Evolutionary conservation across 108 stramenopile genomes (phyloP), one percentile per base, ranked within the genome.

Genomic region (Skeletonema tropicum): DNA sequence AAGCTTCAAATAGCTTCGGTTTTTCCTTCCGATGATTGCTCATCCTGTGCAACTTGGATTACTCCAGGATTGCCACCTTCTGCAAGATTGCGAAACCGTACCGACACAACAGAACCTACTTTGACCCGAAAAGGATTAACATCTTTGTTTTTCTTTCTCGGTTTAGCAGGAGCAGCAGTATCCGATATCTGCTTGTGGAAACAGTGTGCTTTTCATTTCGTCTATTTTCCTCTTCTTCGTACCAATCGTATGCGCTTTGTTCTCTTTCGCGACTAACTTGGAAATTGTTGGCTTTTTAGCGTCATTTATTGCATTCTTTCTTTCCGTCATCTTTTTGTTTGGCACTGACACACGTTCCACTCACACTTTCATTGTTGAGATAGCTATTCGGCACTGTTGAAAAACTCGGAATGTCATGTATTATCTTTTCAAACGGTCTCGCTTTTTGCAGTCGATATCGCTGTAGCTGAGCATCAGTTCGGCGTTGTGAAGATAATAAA

Each of bases 71-170:
- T 82, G 52, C 78, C 76, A 67, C 68, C 60, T 77, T 85, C 82
- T 13, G 78, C 64, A 35, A 73, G 73, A 5, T 66, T 48, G 33
- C 64, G 71, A 69, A 79, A 83, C 64, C 92, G 76, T 6, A 91
- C 65, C 7, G 87, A 89, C 38, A 89, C 92, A 23, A 93, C 69
- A 69, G 78, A 88, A 19, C 90, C 92, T 15, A 71, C 70, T 73
- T 88, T 87, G 64, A 90, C 78, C 15, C 92, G 89, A 70, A 92
- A 92, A 13, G 92, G 89, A 58, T 80, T 83, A n/a, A 73, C 38
- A 26, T 73, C 64, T 67, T 90, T 90, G 31, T 74, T 85, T 32
- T 68, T 85, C 55, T 78, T 82, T 63, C 79, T 70, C 65, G 65
- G 26, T 31, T 31, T 70, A 8, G n/a, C 61, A 62, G n/a, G 9